Conservation (phyloP, 306 rosid genomes). For the Fragaria vesca region DNA sequence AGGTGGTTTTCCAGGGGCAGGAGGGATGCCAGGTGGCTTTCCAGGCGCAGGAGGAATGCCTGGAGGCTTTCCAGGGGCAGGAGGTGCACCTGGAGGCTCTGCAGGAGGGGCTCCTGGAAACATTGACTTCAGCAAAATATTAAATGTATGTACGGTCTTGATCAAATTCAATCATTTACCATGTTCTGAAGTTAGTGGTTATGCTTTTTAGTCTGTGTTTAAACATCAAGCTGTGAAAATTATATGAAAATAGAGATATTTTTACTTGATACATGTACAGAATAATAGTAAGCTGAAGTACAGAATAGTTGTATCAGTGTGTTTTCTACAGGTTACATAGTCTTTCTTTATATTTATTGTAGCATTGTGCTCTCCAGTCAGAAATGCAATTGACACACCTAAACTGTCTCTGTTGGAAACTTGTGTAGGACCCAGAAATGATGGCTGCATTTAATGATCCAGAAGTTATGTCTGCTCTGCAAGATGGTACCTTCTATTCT, state of each 20-base stretch:
- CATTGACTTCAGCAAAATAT: slow-evolving; percentile 83
- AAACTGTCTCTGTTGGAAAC: slow-evolving; percentile 6
- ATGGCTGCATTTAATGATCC: slow-evolving; percentile 88
- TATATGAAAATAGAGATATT: neutral
- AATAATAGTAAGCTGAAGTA: neutral
- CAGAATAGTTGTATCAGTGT: too few species aligned
- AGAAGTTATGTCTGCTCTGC: slow-evolving; percentile 91
- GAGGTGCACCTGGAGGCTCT: slow-evolving; percentile 18
- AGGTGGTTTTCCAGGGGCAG: slow-evolving; percentile 38
- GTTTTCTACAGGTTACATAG: neutral
- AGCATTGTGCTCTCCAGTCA: neutral
- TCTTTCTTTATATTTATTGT: neutral
- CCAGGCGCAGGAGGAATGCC: slow-evolving; percentile 35
- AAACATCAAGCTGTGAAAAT: neutral
- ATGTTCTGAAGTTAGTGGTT: slow-evolving; percentile 16
- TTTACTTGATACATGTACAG: neutral
- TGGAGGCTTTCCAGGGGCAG: slow-evolving; percentile 21
- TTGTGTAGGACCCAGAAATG: slow-evolving; percentile 74
- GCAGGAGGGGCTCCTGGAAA: slow-evolving; percentile 80
- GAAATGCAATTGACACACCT: neutral
- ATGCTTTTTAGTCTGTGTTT: neutral
- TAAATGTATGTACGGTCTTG: slow-evolving; percentile 43
- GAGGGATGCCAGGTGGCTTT: slow-evolving; percentile 48
- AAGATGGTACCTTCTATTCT: slow-evolving; percentile 60
- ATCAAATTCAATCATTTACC: neutral